Conservation (phyloP, 768 basidiomycete genomes). For the Cystofilobasidium capitatum region DNA sequence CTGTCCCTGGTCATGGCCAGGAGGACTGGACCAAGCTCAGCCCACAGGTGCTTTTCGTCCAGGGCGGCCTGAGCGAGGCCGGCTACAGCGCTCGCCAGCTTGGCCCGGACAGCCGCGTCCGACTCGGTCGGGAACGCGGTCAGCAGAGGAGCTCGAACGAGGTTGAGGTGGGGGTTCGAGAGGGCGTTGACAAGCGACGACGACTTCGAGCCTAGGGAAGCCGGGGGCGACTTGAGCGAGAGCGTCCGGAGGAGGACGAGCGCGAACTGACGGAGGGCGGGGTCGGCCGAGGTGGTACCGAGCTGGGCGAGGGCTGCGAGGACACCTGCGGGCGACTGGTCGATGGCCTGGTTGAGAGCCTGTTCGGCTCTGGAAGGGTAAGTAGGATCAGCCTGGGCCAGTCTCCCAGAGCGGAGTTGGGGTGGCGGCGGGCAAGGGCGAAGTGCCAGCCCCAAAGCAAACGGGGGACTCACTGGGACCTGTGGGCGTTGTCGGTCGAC, state of each 20-base stretch:
- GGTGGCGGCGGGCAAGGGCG: background rate
- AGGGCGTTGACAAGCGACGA: conserved; percentile 13
- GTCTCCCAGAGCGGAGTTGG: too few relatives aligned
- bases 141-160: conserved; percentile 11
- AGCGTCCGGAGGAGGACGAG: conserved; percentile 21
- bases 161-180: conserved; percentile 7
- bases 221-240: conserved; percentile 21
- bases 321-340: conserved; percentile 9
- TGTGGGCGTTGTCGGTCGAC: conserved; percentile 9
- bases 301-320: conserved; percentile 16
- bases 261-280: conserved; percentile 15
- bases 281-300: conserved; percentile 10
- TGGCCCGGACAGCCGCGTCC: conserved; percentile 2
- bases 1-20: background rate
- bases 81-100: conserved; percentile 9
- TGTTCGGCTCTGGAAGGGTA: conserved; percentile 15
- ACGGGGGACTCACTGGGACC: conserved; percentile 13
- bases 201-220: background rate
- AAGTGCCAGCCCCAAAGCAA: too few relatives aligned
- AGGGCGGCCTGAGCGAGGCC: conserved; percentile 21
- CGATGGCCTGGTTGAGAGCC: conserved; percentile 16
- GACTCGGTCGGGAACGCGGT: conserved; percentile 13
- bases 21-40: background rate
- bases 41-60: conserved; percentile 18
- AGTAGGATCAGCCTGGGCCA: background rate